Conservation (phyloP, 164 flowering plant genomes). For the Kalanchoe fedtschenkoi region DNA sequence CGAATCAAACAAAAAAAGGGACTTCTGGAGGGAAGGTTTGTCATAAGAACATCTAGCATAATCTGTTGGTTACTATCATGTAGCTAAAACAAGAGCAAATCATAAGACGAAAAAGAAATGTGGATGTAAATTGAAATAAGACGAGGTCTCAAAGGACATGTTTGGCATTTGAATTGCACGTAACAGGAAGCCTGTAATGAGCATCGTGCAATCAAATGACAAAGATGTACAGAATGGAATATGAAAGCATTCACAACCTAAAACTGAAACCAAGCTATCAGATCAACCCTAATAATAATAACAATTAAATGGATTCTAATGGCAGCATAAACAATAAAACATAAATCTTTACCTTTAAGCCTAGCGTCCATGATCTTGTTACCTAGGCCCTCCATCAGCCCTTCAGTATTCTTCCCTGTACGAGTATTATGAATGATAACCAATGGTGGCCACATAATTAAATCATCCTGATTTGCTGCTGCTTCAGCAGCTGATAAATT, state of each 20-base stretch:
- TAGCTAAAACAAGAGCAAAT: neutral
- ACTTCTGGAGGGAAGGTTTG: neutral
- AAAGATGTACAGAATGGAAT: neutral
- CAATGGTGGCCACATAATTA: constrained; percentile 88
- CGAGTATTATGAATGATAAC: constrained; percentile 81
- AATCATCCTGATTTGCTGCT: constrained; percentile 64
- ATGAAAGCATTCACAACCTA: neutral
- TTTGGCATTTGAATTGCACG: neutral
- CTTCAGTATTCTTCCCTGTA: constrained; percentile 79
- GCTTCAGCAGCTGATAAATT: constrained; percentile 63
- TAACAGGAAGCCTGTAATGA: neutral
- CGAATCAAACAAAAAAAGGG: too few relatives aligned
- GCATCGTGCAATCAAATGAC: neutral
- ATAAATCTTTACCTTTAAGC: constrained; percentile 59
- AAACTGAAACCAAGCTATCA: neutral
- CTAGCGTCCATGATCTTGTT: constrained; percentile 77
- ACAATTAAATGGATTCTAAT: neutral
- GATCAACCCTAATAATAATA: too few relatives aligned
- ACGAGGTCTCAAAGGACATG: neutral
- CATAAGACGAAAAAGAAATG: neutral
- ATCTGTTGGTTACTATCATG: neutral
- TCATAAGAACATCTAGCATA: neutral
- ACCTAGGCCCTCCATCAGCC: constrained; percentile 91
- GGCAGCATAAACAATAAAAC: constrained; percentile 2
- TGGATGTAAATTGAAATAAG: neutral